Conservation (phyloP, 2,329 filamentous ascomycete species). For the Stemphylium vesicarium region DNA sequence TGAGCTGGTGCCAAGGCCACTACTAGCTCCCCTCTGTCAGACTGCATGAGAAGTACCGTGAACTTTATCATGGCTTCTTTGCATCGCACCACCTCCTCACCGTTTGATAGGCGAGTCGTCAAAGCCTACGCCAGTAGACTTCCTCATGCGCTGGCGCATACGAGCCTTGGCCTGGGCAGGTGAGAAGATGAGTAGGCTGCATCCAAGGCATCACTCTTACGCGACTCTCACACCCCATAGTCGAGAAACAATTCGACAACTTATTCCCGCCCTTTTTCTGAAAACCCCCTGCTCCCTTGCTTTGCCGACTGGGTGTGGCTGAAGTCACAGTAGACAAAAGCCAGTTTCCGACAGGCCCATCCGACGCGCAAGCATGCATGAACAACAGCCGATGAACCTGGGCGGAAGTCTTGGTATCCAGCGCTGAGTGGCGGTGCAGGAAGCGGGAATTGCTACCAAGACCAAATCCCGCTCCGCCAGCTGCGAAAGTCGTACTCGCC, state of each 20-base stretch:
- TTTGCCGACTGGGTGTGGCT: neutral
- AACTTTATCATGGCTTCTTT: too few species aligned
- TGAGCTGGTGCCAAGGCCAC: too few species aligned
- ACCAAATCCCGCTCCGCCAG: slow-evolving; percentile 23
- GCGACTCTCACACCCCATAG: too few species aligned
- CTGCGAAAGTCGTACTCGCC: slow-evolving; percentile 11
- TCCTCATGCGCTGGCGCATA: too few species aligned
- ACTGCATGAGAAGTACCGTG: too few species aligned
- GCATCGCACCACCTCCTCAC: too few species aligned
- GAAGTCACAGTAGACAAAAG: neutral
- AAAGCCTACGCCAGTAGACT: too few species aligned
- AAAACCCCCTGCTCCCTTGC: neutral
- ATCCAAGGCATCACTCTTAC: too few species aligned
- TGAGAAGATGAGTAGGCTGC: too few species aligned
- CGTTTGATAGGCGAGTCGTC: too few species aligned
- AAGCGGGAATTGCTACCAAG: slow-evolving; percentile 6
- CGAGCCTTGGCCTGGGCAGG: too few species aligned
- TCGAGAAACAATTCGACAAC: neutral
- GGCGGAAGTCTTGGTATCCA: slow-evolving; percentile 15
- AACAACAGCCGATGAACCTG: neutral
- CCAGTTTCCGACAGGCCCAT: neutral
- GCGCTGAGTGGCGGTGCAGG: slow-evolving; percentile 8
- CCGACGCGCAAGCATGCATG: neutral
- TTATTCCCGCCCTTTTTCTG: neutral
- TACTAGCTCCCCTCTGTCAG: too few species aligned